Evolutionary conservation across 176 grass and related monocot species (phyloP).

Genomic region (Avena atlantica): DNA sequence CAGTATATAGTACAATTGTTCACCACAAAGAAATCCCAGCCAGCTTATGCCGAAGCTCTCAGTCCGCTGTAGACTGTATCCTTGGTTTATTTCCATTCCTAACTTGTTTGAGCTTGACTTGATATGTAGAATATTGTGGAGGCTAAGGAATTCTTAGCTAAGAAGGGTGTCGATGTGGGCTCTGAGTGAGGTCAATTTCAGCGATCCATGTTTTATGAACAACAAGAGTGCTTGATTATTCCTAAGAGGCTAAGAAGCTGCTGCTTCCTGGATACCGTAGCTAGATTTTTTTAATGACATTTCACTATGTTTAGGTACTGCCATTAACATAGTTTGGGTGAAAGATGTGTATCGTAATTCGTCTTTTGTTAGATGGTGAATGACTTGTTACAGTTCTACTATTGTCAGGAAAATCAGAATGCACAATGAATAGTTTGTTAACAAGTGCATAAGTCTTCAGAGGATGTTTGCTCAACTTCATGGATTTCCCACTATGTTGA

Average conservation of each 20-base stretch:
- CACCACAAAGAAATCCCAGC: too few relatives aligned
- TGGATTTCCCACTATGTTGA: not conserved
- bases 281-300: not conserved
- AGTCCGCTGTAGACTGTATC: too few relatives aligned
- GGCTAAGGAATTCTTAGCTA: constrained; percentile 71
- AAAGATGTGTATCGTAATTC: not conserved
- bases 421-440: not conserved
- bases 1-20: too few relatives aligned
- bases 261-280: not conserved
- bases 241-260: not conserved
- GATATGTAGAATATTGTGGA: constrained; percentile 68
- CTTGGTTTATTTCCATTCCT: not conserved
- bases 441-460: not conserved
- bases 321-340: constrained; percentile 28
- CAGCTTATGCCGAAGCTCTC: too few relatives aligned
- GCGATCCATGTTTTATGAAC: not conserved
- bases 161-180: constrained; percentile 65
- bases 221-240: constrained; percentile 24
- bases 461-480: not conserved
- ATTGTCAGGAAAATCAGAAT: too few relatives aligned
- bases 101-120: constrained; percentile 9
- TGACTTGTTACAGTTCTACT: not conserved
- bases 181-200: constrained; percentile 54
- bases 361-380: constrained; percentile 13
- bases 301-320: not conserved